These are phyloP conservation scores for Marasmius sp. DNA, from an alignment of 1,284 basidiomycete species.

Conservation along the genomic window DNA sequence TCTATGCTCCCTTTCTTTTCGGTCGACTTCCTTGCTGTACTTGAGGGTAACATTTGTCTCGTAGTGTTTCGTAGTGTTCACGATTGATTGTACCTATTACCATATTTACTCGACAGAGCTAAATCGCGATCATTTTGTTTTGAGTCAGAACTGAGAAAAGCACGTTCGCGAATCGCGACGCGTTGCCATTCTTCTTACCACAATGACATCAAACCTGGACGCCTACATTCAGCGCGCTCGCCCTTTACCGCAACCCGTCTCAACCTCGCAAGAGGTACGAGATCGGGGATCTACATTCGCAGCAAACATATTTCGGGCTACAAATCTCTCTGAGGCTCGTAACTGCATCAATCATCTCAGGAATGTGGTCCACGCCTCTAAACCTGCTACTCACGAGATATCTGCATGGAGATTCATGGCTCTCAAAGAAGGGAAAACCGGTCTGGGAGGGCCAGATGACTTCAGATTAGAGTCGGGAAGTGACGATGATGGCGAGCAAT, in stretches of 20 bases:
- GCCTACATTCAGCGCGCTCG: conserved; percentile 48
- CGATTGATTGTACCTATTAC: too few relatives aligned
- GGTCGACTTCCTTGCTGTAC: too few relatives aligned
- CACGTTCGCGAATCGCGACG: too few relatives aligned
- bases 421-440: conserved; percentile 63
- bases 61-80: too few relatives aligned
- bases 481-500: conserved; percentile 73
- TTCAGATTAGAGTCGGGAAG: conserved; percentile 62
- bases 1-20: too few relatives aligned
- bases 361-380: conserved; percentile 50
- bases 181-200: not conserved
- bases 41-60: too few relatives aligned
- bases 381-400: conserved; percentile 69
- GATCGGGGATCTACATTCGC: conserved; percentile 72
- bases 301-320: conserved; percentile 56
- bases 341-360: conserved; percentile 48
- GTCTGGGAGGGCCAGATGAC: conserved; percentile 70
- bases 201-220: conserved; percentile 39
- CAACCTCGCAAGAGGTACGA: conserved; percentile 67
- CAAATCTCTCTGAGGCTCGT: conserved; percentile 47
- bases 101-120: too few relatives aligned
- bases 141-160: too few relatives aligned
- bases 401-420: conserved; percentile 76
- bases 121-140: too few relatives aligned
- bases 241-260: conserved; percentile 49